phyloP scores from a whole-genome alignment of 306 rosid genomes.

The Lablab purpureus region DNA sequence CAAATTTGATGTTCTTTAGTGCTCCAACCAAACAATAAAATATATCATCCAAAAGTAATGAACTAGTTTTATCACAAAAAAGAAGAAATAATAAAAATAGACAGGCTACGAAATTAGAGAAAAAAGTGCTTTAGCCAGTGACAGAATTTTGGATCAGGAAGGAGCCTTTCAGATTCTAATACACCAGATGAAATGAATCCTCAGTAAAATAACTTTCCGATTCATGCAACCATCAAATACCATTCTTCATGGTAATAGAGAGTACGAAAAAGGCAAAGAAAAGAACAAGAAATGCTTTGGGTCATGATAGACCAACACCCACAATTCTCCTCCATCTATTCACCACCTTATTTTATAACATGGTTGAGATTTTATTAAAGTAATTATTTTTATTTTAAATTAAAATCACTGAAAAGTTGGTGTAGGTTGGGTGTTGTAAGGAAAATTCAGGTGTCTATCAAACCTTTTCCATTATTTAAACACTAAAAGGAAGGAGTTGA shows the following conservation, averaged over 20 bases:
- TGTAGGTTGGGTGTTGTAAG: no score
- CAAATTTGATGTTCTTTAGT: constrained; percentile 11
- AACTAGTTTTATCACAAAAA: constrained; percentile 17
- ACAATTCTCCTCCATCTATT: no score
- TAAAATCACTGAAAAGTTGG: no score
- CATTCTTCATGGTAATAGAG: not conserved
- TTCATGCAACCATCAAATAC: not conserved
- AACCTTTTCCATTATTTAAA: no score
- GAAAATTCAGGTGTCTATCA: no score
- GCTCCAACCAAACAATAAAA: constrained; percentile 36
- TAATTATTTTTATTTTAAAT: no score
- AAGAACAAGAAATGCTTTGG: not conserved
- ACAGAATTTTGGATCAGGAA: not conserved
- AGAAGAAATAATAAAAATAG: not conserved
- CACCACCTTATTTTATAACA: no score
- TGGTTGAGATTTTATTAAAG: no score
- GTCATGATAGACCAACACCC: no score
- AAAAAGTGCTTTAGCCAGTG: not conserved
- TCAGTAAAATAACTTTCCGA: not conserved
- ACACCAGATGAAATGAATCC: not conserved
- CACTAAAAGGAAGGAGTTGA: constrained; percentile 8
- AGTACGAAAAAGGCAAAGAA: not conserved
- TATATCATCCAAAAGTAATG: not conserved
- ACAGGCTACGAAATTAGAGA: not conserved
- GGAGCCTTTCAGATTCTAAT: not conserved